Evolutionary conservation across 495 filamentous ascomycete genomes (phyloP).

Genomic region (Glonium stellatum): DNA sequence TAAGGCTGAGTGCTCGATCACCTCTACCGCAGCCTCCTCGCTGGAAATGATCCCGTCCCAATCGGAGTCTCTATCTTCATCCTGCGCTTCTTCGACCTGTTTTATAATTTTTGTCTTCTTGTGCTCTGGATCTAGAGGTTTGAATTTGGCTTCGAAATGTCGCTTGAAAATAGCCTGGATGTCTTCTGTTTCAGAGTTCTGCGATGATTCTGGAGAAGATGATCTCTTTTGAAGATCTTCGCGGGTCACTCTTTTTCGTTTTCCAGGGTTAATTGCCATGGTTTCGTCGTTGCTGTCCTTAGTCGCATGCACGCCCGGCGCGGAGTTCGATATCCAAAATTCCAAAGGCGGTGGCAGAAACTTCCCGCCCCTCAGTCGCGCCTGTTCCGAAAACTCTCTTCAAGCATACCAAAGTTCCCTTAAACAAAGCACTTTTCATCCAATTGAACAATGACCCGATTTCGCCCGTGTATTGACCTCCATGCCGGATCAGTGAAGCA

Average conservation of each 20-base stretch:
- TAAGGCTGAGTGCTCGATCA: slow-evolving; percentile 56
- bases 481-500: slow-evolving; percentile 96
- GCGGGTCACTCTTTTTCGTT: slow-evolving; percentile 14
- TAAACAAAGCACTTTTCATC: background rate
- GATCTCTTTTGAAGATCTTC: slow-evolving; percentile 3
- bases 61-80: slow-evolving; percentile 44
- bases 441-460: slow-evolving; percentile 67
- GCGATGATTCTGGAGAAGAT: slow-evolving; percentile 2
- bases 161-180: slow-evolving; percentile 59
- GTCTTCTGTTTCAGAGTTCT: slow-evolving; percentile 17
- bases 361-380: too few relatives aligned
- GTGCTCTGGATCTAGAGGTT: slow-evolving; percentile 47
- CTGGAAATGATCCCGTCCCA: slow-evolving; percentile 60
- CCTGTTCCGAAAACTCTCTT: too few relatives aligned
- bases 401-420: too few relatives aligned
- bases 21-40: slow-evolving; percentile 47
- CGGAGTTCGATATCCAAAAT: too few relatives aligned
- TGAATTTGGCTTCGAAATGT: slow-evolving; percentile 83
- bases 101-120: slow-evolving; percentile 26
- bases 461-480: slow-evolving; percentile 93
- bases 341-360: too few relatives aligned
- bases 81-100: slow-evolving; percentile 29
- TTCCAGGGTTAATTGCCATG: background rate
- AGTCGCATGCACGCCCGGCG: too few relatives aligned
- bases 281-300: too few relatives aligned